phyloP scores from a whole-genome alignment of 2,329 filamentous ascomycete species.

The Didymellaceae sp. region DNA sequence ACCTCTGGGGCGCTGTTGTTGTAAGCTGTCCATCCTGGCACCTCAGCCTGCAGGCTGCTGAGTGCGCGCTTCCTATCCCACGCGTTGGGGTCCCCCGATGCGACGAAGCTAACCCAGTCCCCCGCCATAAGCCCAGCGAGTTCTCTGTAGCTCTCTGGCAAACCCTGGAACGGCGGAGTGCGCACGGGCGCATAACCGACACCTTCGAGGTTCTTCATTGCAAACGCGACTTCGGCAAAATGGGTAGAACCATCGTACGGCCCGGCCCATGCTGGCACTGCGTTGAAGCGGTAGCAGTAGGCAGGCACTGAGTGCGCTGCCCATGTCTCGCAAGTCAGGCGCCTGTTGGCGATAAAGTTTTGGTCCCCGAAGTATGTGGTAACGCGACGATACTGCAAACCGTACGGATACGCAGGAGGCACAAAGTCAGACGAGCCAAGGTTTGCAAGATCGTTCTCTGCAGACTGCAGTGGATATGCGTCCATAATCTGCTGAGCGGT shows the following conservation, averaged over 20 bases:
- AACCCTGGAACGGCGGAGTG: background rate
- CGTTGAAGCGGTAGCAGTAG: background rate
- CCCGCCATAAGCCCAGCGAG: background rate
- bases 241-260: background rate
- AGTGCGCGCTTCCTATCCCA: background rate
- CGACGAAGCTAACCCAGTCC: background rate
- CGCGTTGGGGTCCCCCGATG: background rate
- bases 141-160: background rate
- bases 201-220: background rate
- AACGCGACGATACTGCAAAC: background rate
- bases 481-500: background rate
- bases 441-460: background rate
- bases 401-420: background rate
- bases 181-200: background rate
- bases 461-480: background rate
- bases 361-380: background rate
- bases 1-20: background rate
- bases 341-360: background rate
- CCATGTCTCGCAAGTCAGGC: background rate
- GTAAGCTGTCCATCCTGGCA: background rate
- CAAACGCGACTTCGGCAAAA: background rate
- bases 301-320: background rate
- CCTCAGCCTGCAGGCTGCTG: background rate
- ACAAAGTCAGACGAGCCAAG: background rate
- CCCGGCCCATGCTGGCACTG: background rate